Base-by-base conservation (phyloP, 768 basidiomycete genomes). In the Fomitopsis serialis region DNA sequence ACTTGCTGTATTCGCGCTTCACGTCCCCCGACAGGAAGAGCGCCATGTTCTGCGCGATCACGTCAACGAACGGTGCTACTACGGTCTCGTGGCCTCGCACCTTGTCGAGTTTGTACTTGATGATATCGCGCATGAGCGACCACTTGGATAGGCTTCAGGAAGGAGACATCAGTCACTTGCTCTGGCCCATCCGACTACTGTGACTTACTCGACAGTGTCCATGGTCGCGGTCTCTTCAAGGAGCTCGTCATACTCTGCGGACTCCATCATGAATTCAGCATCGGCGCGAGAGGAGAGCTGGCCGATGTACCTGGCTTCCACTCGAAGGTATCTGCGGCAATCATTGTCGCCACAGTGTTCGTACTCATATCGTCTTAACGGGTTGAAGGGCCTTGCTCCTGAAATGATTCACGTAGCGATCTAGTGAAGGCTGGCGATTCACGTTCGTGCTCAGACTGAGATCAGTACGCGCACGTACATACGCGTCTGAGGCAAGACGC, bases 31-130 rank as follows among this genome's bases (percentile, higher is more conserved):
- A 56, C n/a, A 70, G 53, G 48, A 62, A 72, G 4, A 65, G 43
- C 19, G 57, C 50, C 27, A 71, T 61, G 50, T 74, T 74, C 73
- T 74, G 47, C 21, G 44, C 22, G n/a, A n/a, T n/a, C n/a, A n/a
- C n/a, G n/a, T n/a, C n/a, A n/a, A n/a, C n/a, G n/a, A n/a, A n/a
- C n/a, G n/a, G n/a, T n/a, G n/a, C n/a, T n/a, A n/a, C n/a, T n/a
- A n/a, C n/a, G n/a, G n/a, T n/a, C n/a, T n/a, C n/a, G n/a, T n/a
- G 21, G 22, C 58, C 42, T 50, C 59, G 45, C 58, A 90, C 90
- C 74, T 89, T 72, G 61, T 77, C 70, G 11, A 92, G 72, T 67
- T 83, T 89, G 65, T 77, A 66, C 66, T 90, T 91, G 66, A 93
- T 81, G 51, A 82, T 79, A 62, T 85, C 78, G 36, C 87, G 80